Percentiles rank a stretch among this genome's conserved stretches.
These are phyloP conservation scores for Aristolochia contorta DNA, from an alignment of 164 flowering plant species.

Conservation along the genomic window DNA sequence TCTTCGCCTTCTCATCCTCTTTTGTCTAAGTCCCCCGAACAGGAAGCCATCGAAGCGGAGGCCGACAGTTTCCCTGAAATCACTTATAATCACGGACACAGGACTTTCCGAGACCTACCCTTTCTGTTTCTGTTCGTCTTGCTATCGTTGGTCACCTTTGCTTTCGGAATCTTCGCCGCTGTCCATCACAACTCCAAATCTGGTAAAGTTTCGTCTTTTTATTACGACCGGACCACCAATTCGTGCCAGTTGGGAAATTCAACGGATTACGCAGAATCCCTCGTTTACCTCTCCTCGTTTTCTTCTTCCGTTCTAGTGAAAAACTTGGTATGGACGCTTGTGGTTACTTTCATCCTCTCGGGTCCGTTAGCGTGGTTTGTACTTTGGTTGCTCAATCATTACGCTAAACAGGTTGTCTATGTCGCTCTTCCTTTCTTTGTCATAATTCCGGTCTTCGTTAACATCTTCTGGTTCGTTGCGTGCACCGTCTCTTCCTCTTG, in stretches of 20 bases:
- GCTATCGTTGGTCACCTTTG: constrained; percentile 58
- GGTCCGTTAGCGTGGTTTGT: constrained; percentile 45
- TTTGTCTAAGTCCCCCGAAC: neutral
- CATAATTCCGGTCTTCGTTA: constrained; percentile 47
- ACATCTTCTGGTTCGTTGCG: constrained; percentile 90
- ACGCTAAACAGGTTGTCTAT: constrained; percentile 78
- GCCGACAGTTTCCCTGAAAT: constrained; percentile 58
- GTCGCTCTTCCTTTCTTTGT: constrained; percentile 16
- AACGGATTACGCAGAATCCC: neutral
- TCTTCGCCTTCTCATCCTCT: constrained; percentile 14
- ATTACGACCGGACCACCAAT: constrained; percentile 36
- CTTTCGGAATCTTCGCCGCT: constrained; percentile 66
- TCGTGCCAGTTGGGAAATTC: constrained; percentile 39
- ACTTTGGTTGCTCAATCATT: constrained; percentile 62
- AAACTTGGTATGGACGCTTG: constrained; percentile 69
- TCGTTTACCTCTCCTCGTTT: neutral
- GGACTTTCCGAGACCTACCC: constrained; percentile 64
- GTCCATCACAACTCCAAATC: constrained; percentile 46
- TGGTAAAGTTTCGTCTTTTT: constrained; percentile 36
- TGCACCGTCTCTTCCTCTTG: constrained; percentile 64
- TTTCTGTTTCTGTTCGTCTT: constrained; percentile 62
- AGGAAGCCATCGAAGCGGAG: constrained; percentile 28
- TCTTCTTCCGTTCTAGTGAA: constrained; percentile 20
- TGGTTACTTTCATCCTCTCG: constrained; percentile 55
- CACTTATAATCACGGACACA: constrained; percentile 60